phyloP scores from a whole-genome alignment of 345 rosid genomes.

The Acer saccharum region DNA sequence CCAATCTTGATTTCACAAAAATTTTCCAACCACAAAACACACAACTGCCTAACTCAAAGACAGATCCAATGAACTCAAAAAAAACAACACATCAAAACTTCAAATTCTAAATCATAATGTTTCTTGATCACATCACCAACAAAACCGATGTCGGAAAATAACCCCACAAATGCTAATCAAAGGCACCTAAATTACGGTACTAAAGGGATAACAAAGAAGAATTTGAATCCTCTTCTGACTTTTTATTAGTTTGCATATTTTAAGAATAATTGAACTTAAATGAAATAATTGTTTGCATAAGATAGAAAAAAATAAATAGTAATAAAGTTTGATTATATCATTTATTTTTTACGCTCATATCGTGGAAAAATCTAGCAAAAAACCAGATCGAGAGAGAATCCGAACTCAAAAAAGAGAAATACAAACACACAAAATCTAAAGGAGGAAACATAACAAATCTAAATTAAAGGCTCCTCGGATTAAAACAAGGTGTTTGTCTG shows the following conservation, averaged over 20 bases:
- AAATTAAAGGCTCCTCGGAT: constrained; percentile 3
- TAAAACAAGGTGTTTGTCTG: constrained; percentile 23
- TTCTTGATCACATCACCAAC: background rate
- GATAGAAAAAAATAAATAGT: too few relatives aligned
- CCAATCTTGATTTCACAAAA: background rate
- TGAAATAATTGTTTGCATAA: too few relatives aligned
- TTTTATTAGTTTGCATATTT: too few relatives aligned
- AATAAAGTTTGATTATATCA: too few relatives aligned
- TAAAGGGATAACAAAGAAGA: background rate
- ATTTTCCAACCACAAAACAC: background rate
- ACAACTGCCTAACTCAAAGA: background rate
- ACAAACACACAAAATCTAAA: background rate
- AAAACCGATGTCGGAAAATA: background rate
- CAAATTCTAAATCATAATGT: background rate
- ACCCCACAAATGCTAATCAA: constrained; percentile 7
- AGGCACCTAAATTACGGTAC: background rate
- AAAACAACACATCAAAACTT: background rate
- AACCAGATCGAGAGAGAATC: too few relatives aligned
- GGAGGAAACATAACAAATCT: constrained; percentile 8
- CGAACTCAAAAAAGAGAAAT: too few relatives aligned
- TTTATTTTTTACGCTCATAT: too few relatives aligned
- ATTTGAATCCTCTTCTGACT: too few relatives aligned
- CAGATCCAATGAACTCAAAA: constrained; percentile 10
- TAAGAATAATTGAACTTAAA: too few relatives aligned
- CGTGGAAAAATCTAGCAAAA: too few relatives aligned